Evolutionary conservation across 2,329 filamentous ascomycete genomes (phyloP).

Genomic region (Lithohypha guttulata): DNA sequence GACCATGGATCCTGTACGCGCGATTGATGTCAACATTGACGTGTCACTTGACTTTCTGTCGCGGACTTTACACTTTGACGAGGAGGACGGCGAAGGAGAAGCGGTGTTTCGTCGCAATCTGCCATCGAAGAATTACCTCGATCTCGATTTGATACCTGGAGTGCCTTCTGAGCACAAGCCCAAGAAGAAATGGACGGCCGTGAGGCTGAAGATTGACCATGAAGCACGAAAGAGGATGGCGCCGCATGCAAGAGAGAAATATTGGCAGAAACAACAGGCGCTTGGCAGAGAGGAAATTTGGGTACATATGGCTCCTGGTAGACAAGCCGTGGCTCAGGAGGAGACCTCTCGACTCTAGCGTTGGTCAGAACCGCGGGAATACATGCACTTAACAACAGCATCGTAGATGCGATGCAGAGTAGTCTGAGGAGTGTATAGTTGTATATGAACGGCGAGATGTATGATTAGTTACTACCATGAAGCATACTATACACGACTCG

Average conservation of each 20-base stretch:
- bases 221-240: conserved; percentile 29
- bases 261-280: conserved; percentile 12
- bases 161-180: conserved; percentile 46
- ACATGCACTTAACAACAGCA: too few species aligned
- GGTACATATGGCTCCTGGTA: conserved; percentile 17
- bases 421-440: too few species aligned
- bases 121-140: conserved; percentile 43
- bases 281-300: conserved; percentile 14
- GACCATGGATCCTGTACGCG: conserved; percentile 51
- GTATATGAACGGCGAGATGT: too few species aligned
- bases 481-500: too few species aligned
- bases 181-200: conserved; percentile 48
- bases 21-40: conserved; percentile 53
- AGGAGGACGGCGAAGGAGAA: conserved; percentile 33
- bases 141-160: conserved; percentile 34
- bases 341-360: too few species aligned
- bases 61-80: conserved; percentile 39
- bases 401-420: too few species aligned
- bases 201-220: conserved; percentile 47
- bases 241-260: conserved; percentile 13
- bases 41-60: conserved; percentile 53
- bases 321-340: neutral
- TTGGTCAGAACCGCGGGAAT: too few species aligned
- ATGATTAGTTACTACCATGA: too few species aligned
- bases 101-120: conserved; percentile 38